These are phyloP conservation scores for Seminavis robusta DNA, from an alignment of 108 stramenopile species.

Conservation along the genomic window DNA sequence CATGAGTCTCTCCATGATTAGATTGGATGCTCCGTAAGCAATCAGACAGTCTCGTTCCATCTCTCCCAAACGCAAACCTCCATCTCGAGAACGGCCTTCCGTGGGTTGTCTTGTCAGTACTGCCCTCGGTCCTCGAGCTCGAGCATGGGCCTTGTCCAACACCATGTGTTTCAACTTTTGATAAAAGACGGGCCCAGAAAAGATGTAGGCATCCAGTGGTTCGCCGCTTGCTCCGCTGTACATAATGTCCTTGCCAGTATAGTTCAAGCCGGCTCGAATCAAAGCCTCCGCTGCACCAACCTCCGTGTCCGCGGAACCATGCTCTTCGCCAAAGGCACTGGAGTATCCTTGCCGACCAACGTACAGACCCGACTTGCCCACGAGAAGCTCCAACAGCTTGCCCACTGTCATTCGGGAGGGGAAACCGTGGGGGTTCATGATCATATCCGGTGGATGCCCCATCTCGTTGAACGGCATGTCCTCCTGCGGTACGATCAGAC, in stretches of 20 bases:
- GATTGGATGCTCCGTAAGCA: slow-evolving; percentile 98
- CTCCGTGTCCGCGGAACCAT: slow-evolving; percentile 90
- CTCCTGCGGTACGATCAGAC: slow-evolving; percentile 91
- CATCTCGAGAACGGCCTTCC: slow-evolving; percentile 97
- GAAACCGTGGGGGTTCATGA: slow-evolving; percentile 99
- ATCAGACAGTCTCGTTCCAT: slow-evolving; percentile 98
- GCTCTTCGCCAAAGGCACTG: slow-evolving; percentile 97
- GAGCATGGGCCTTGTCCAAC: slow-evolving; percentile 98
- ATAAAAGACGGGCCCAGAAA: slow-evolving; percentile 98
- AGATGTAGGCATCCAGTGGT: slow-evolving; percentile 94
- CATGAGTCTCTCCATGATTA: slow-evolving; percentile 99
- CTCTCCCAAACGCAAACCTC: slow-evolving; percentile 98
- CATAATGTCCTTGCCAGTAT: slow-evolving; percentile 95
- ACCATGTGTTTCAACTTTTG: slow-evolving; percentile 99
- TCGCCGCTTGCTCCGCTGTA: slow-evolving; percentile 94
- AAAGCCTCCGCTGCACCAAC: slow-evolving; percentile 81
- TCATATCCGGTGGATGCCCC: slow-evolving; percentile 96
- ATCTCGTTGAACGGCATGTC: slow-evolving; percentile 98
- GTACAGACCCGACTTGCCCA: slow-evolving; percentile 93
- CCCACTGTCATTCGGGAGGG: slow-evolving; percentile 99
- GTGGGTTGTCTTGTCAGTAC: slow-evolving; percentile 99
- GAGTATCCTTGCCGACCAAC: slow-evolving; percentile 94
- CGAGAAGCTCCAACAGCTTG: slow-evolving; percentile 96
- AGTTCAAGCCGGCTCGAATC: slow-evolving; percentile 93
- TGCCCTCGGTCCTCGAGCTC: slow-evolving; percentile 96